Evolutionary conservation across 768 basidiomycete genomes (phyloP).

Genomic region (Trametes gibbosa): DNA sequence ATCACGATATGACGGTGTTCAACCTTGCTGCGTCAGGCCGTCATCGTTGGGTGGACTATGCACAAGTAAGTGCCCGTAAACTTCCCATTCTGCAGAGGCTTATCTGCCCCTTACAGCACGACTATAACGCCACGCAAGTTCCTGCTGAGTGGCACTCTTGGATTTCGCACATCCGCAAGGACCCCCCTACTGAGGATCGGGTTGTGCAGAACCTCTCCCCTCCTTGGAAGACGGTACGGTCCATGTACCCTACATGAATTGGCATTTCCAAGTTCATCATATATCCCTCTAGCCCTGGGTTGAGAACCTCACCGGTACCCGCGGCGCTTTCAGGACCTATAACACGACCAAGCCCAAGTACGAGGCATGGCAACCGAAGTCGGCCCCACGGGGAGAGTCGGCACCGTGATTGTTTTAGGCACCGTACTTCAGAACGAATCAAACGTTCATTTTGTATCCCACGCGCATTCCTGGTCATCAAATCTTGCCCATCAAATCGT

Average conservation of each 20-base stretch:
- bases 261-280: background rate
- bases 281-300: conserved; percentile 57
- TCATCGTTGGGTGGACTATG: conserved; percentile 94
- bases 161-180: conserved; percentile 85
- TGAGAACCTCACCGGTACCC: conserved; percentile 91
- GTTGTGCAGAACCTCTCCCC: conserved; percentile 68
- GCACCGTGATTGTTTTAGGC: conserved; percentile 15
- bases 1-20: background rate
- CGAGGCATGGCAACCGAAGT: conserved; percentile 79
- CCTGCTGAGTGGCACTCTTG: conserved; percentile 98
- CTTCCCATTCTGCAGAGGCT: background rate
- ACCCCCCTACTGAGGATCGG: conserved; percentile 73
- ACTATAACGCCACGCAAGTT: conserved; percentile 90
- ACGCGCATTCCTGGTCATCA: background rate
- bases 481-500: conserved; percentile 44
- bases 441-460: too few species aligned
- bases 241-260: background rate
- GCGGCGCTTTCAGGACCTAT: conserved; percentile 87
- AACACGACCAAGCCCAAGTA: conserved; percentile 85
- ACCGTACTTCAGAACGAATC: background rate
- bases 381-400: conserved; percentile 43
- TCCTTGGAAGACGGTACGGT: conserved; percentile 79
- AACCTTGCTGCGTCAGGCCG: conserved; percentile 55
- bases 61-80: conserved; percentile 56
- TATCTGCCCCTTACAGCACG: conserved; percentile 48